Percentiles rank a stretch among this genome's conserved stretches.
Conservation (phyloP, 73 alveolate genomes). For the Strombidium stylifer region DNA sequence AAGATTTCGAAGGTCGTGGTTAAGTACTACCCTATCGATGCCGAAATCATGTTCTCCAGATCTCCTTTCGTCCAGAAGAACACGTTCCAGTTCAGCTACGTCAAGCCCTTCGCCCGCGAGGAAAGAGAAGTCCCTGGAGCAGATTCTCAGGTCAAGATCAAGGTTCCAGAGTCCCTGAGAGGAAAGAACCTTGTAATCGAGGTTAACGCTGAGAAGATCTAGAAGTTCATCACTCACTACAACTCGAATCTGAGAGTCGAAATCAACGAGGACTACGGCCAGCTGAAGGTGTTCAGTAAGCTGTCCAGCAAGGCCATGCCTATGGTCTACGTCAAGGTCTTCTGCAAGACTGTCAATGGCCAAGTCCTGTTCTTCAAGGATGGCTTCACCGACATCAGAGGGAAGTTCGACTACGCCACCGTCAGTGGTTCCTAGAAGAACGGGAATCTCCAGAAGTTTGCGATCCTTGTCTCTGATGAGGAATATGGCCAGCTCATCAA, state of each 20-base stretch:
- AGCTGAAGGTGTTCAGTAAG: slow-evolving; percentile 72
- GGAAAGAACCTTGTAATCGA: slow-evolving; percentile 78
- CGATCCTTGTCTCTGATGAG: slow-evolving; percentile 80
- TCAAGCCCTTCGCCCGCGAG: slow-evolving; percentile 65
- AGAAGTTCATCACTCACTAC: slow-evolving; percentile 73
- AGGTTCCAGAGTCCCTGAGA: slow-evolving; percentile 73
- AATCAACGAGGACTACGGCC: slow-evolving; percentile 78
- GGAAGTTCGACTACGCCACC: slow-evolving; percentile 91
- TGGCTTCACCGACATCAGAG: slow-evolving; percentile 96
- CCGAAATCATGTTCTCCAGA: slow-evolving; percentile 87
- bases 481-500: slow-evolving; percentile 77
- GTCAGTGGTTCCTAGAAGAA: slow-evolving; percentile 72
- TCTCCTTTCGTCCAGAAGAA: slow-evolving; percentile 83
- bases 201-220: slow-evolving; percentile 46
- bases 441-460: slow-evolving; percentile 74
- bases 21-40: slow-evolving; percentile 78
- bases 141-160: slow-evolving; percentile 12
- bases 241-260: slow-evolving; percentile 67
- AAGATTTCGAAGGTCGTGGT: slow-evolving; percentile 58
- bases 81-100: slow-evolving; percentile 75
- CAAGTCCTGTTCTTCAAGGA: slow-evolving; percentile 83
- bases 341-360: slow-evolving; percentile 59
- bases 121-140: slow-evolving; percentile 35
- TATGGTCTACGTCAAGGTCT: slow-evolving; percentile 84
- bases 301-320: slow-evolving; percentile 73